Evolutionary conservation across 1,139 yeast genomes (phyloP), one percentile per base, ranked within the genome.

Genomic region (Candida sp.): DNA sequence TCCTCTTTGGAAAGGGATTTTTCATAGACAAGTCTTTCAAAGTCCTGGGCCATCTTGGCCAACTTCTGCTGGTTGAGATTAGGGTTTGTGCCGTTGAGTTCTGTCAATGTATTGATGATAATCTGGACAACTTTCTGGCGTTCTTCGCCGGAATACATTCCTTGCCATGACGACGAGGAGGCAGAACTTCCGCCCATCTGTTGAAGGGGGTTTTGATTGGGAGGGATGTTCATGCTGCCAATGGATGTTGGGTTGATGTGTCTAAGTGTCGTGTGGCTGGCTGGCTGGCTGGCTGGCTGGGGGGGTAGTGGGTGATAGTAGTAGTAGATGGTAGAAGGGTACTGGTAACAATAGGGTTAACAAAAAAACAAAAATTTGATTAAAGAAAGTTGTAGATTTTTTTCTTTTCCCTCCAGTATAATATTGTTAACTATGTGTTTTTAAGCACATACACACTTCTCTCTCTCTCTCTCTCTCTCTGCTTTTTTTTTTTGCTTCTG

Each of bases 51-150:
- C 69, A 76, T 73, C 39, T 65, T 62, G 23, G 72, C 66, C 26
- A 78, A 79, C 48, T 72, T 67, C 51, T 72, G 77, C 31, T 69
- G 69, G 56, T 75, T 75, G 54, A 68, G 73, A 55, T 62, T 68
- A 42, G 68, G 59, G 54, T 63, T 69, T 41, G 68, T 55, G 26
- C 66, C 69, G 54, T 72, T 80, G 51, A 75, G 66, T 42, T 75
- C 80, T 52, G 72, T 70, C 47, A 77, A 66, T 3, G 80, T 70
- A 44, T 67, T 67, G 51, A 77, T 65, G 12, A 77, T 66, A 40
- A 75, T 66, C 52, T 69, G 76, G 27, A 77, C 76, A 35, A 76
- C 77, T 54, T 71, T 73, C 54, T 75, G 81, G 39, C 82, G 66
- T 59, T 77, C 81, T 28, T 66, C 62, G 28, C 67, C 69, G 32